Conservation (phyloP, 306 rosid species). For the Cucurbita moschata region DNA sequence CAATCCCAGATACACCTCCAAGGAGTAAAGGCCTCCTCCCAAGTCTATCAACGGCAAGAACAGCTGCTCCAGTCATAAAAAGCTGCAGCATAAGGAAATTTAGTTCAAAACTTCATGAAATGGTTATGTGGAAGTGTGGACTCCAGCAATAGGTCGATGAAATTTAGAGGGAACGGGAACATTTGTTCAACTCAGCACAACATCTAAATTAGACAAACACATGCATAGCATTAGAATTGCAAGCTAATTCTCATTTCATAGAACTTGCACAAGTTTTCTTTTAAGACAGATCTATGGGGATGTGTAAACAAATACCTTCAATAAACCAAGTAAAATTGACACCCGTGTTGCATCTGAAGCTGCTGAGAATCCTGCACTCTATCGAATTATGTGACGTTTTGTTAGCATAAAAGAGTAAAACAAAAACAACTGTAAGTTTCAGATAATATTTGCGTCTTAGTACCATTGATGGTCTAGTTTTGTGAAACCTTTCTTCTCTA, state of each 20-base stretch:
- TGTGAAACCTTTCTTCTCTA: not conserved
- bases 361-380: slow-evolving; percentile 92
- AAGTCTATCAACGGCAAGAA: slow-evolving; percentile 59
- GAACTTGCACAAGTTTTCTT: not conserved
- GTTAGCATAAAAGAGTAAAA: not conserved
- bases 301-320: slow-evolving; percentile 45
- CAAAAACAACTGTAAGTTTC: not conserved
- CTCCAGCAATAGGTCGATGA: not conserved
- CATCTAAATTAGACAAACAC: not conserved
- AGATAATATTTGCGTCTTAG: not conserved
- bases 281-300: not conserved
- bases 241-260: not conserved
- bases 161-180: not conserved
- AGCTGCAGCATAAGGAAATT: slow-evolving; percentile 29
- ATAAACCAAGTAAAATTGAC: slow-evolving; percentile 69
- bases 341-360: slow-evolving; percentile 95
- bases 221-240: not conserved
- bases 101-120: not conserved
- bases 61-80: slow-evolving; percentile 87
- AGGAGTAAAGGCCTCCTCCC: slow-evolving; percentile 95
- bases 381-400: not conserved
- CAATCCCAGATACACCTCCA: slow-evolving; percentile 90
- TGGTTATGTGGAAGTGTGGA: not conserved
- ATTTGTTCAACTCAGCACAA: not conserved
- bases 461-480: not conserved